Evolutionary conservation across 2,329 filamentous ascomycete genomes (phyloP), one percentile per base, ranked within the genome.

Genomic region (Penicillium vulpinum): DNA sequence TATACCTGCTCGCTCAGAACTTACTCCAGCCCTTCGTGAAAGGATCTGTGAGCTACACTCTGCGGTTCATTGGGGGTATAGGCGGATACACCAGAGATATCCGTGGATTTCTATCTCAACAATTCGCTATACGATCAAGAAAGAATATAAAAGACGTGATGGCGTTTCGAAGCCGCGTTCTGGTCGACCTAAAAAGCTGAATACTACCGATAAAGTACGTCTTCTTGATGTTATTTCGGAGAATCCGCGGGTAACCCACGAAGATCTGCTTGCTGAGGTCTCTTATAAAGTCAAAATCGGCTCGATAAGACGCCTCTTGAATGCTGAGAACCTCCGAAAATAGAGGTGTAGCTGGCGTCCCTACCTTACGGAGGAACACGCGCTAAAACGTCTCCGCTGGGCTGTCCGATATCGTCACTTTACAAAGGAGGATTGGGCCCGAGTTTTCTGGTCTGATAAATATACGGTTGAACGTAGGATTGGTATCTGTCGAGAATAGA

Each of bases 381-480:
- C 49, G 21, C 13, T 28, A 41, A 57, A 60, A 33, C 40, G 55
- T 3, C 53, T 60, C 43, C 45, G 31, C 10, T 63, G 16, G 59
- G 45, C 57, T 28, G 0, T 39, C 21, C 24, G 13, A 2, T 57
- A 62, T 50, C 11, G 41, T 44, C 26, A 39, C 26, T 64, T 56
- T 29, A 50, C 38, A 4, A 21, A 43, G 13, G 18, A 57, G 5
- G 51, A 63, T 47, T 60, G 38, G 48, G 38, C 47, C 4, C 33
- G 35, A 4, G 56, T 61, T 31, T 57, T 48, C 18, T 62, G 15
- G 51, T 59, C 44, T 29, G 47, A 62, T 51, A 22, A 63, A 10
- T 58, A 31, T 46, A 55, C 46, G 3, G 39, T 61, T 44, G 46
- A 63, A n/a, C 18, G 49, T 48, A 50, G 57, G 13, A 50, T 40